A percentile compares a stretch with the other conserved stretches of the same genome.
These are phyloP conservation scores for Auricularia sp. DNA, from an alignment of 768 basidiomycete species.

Conservation along the genomic window DNA sequence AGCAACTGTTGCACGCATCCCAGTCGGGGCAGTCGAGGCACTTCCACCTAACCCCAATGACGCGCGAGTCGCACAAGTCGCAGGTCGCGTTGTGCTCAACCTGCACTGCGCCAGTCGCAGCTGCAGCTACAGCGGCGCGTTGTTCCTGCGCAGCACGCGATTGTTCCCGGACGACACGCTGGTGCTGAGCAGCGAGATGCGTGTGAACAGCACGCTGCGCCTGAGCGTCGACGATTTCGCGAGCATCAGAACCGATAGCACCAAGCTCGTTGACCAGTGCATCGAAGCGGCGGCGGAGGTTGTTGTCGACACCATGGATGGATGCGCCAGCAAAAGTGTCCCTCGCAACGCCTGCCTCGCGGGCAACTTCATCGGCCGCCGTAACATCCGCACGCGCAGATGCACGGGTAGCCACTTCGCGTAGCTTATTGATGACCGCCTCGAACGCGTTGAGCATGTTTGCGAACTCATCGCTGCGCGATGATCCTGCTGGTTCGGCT, in stretches of 20 bases:
- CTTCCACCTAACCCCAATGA: slow-evolving; percentile 75
- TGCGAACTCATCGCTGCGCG: background rate
- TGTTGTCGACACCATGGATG: background rate
- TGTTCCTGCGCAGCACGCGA: background rate
- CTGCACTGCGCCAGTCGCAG: slow-evolving; percentile 8
- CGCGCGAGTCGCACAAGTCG: slow-evolving; percentile 65
- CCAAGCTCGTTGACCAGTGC: too few relatives aligned
- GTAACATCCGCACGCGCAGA: background rate
- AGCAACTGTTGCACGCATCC: slow-evolving; percentile 66
- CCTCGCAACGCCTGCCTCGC: slow-evolving; percentile 17
- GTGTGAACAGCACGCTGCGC: background rate
- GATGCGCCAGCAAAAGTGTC: slow-evolving; percentile 3
- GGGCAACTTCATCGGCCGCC: slow-evolving; percentile 28
- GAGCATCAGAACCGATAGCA: too few relatives aligned
- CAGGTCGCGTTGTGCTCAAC: slow-evolving; percentile 59
- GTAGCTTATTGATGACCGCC: background rate
- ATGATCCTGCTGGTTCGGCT: background rate
- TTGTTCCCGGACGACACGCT: background rate
- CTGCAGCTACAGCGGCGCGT: too few relatives aligned
- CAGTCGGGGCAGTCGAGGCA: slow-evolving; percentile 76
- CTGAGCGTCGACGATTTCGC: too few relatives aligned
- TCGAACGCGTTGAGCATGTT: background rate
- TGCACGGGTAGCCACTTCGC: background rate
- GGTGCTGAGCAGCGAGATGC: background rate
- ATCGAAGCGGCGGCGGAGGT: too few relatives aligned